These are phyloP conservation scores for Myotisia sp. DNA, from an alignment of 2,329 filamentous ascomycete genomes.

Conservation along the genomic window DNA sequence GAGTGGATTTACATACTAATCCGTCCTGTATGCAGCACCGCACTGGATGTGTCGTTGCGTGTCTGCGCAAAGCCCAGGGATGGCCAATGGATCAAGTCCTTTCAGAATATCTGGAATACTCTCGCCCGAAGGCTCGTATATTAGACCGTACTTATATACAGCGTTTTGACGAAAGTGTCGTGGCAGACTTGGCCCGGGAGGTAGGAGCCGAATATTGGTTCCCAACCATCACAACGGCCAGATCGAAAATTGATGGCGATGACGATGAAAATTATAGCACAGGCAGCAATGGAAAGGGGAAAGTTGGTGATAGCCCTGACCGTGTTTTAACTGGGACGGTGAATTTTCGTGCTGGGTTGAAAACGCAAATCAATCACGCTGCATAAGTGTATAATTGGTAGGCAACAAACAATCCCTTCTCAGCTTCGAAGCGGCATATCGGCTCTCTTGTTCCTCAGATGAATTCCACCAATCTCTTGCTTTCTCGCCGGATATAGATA, in stretches of 20 bases:
- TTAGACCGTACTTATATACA: slow-evolving; percentile 20
- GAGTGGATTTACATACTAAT: background rate
- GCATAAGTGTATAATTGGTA: no score
- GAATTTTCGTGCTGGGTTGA: no score
- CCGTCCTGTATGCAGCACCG: slow-evolving; percentile 62
- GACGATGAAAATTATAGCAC: slow-evolving; percentile 1
- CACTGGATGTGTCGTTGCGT: slow-evolving; percentile 75
- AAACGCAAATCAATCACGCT: no score
- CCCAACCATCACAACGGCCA: slow-evolving; percentile 4
- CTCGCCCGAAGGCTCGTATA: slow-evolving; percentile 36
- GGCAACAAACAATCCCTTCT: no score
- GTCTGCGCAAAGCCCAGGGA: slow-evolving; percentile 58
- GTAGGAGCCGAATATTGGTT: slow-evolving; percentile 13
- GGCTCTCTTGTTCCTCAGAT: no score
- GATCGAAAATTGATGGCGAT: background rate
- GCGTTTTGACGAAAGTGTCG: slow-evolving; percentile 15
- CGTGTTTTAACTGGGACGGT: no score
- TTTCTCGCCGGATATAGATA: no score
- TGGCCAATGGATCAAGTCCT: slow-evolving; percentile 51
- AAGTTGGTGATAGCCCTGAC: no score
- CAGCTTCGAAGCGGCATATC: no score
- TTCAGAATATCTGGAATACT: slow-evolving; percentile 57
- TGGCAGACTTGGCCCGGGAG: slow-evolving; percentile 12
- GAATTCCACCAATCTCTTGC: no score
- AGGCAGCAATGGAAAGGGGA: background rate